Base-by-base conservation (phyloP, 768 basidiomycete species). In the Russula compacta region DNA sequence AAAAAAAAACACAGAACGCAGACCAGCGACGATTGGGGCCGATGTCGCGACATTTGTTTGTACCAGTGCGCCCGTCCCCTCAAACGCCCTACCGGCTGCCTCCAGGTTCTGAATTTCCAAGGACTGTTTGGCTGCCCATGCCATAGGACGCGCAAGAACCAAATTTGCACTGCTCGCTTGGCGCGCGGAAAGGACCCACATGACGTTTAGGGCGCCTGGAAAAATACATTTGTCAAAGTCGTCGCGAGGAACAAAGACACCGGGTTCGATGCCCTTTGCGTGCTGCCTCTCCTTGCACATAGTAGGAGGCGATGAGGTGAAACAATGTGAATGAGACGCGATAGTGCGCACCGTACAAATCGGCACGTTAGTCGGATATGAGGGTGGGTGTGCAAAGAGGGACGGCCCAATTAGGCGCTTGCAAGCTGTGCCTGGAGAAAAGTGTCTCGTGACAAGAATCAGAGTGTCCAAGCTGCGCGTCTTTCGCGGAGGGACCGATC, bases 161-260 rank as follows among this genome's bases (percentile, higher is more conserved):
- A 17, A 44, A 35, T 51, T 44, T 35, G n/a, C 33, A 33, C 15
- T 2, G 19, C 21, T 33, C 15, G 21, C n/a, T 17, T 3, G 47
- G 56, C 9, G 38, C 10, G 47, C 47, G 38, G 46, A 29, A 51
- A 43, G 17, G 19, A 55, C 47, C 48, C 36, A 38, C 48, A 56
- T 56, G 60, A 61, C 55, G 50, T 57, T 44, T 52, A 36, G 60
- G 55, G 60, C n/a, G 51, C 60, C 40, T 1, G n/a, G 1, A 39
- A 36, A 4, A 51, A n/a, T 24, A 44, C 7, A 47, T n/a, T 9
- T 52, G 10, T 6, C n/a, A 32, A 29, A 6, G 33, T 21, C 35
- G 19, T 42, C 57, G 24, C 24, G 2, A 29, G 24, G 24, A 19
- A 14, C 17, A 35, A 35, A 10, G 21, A 29, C 24, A 29, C 24